These are phyloP conservation scores for Flaveria brownii DNA, from an alignment of 129 eudicot species.

Conservation along the genomic window DNA sequence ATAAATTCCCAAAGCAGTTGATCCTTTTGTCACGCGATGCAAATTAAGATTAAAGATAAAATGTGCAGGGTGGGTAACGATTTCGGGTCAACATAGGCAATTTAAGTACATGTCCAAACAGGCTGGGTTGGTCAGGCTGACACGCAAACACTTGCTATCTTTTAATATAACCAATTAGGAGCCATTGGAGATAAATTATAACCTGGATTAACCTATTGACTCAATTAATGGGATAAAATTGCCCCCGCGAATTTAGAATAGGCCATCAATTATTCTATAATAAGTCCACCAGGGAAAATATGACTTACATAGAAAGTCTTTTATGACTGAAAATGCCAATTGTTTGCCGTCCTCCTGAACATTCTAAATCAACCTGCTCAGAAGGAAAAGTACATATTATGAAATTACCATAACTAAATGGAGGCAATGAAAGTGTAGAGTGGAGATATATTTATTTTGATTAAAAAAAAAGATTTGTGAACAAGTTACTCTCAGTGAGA, in stretches of 20 bases:
- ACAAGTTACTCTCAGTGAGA: slow-evolving; percentile 72
- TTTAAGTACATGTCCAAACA: neutral
- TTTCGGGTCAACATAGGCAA: neutral
- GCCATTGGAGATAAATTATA: neutral
- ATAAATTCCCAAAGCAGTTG: neutral
- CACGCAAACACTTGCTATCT: neutral
- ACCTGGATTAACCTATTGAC: neutral
- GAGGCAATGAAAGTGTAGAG: neutral
- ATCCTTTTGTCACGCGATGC: neutral
- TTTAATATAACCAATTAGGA: neutral
- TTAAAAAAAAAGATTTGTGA: neutral
- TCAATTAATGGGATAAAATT: neutral
- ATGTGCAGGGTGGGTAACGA: neutral
- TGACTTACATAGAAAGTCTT: slow-evolving; percentile 68
- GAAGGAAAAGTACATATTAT: neutral
- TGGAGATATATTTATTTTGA: neutral
- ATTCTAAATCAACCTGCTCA: slow-evolving; percentile 92
- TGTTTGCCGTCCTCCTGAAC: slow-evolving; percentile 68
- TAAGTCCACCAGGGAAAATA: neutral
- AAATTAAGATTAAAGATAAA: neutral
- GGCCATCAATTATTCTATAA: neutral
- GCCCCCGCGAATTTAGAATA: neutral
- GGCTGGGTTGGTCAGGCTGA: neutral
- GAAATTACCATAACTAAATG: slow-evolving; percentile 11
- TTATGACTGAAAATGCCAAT: slow-evolving; percentile 84